These are phyloP conservation scores for Flaveria brownii DNA, from an alignment of 129 eudicot genomes.

Conservation along the genomic window DNA sequence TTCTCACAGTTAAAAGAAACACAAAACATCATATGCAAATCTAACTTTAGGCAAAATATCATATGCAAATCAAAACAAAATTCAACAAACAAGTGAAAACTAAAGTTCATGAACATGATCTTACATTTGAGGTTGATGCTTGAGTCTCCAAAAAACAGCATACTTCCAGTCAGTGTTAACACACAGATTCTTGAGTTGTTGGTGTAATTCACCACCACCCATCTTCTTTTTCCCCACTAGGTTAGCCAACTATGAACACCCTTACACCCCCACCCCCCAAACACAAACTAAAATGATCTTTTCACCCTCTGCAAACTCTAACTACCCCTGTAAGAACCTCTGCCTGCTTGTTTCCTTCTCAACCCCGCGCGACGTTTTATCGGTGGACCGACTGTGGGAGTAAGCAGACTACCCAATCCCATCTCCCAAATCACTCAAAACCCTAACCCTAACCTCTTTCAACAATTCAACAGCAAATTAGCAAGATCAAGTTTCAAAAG, in stretches of 20 bases:
- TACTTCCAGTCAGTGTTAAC: constrained; percentile 76
- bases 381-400: constrained; percentile 90
- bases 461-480: constrained; percentile 24
- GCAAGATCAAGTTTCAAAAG: constrained; percentile 18
- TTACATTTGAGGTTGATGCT: constrained; percentile 76
- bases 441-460: constrained; percentile 37
- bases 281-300: constrained; percentile 37
- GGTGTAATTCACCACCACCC: constrained; percentile 78
- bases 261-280: constrained; percentile 23
- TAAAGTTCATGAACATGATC: constrained; percentile 25
- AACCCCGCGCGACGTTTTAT: constrained; percentile 82
- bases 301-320: constrained; percentile 51
- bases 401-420: constrained; percentile 71
- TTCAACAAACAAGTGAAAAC: neutral
- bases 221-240: constrained; percentile 22
- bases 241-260: constrained; percentile 39
- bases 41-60: constrained; percentile 9
- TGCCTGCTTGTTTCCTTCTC: constrained; percentile 95
- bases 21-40: too few relatives aligned
- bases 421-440: constrained; percentile 42
- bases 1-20: too few relatives aligned
- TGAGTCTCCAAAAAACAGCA: constrained; percentile 87
- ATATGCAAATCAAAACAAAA: neutral
- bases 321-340: constrained; percentile 98
- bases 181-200: constrained; percentile 70